Base-by-base conservation (phyloP, 306 rosid genomes). In the Cucurbita moschata region DNA sequence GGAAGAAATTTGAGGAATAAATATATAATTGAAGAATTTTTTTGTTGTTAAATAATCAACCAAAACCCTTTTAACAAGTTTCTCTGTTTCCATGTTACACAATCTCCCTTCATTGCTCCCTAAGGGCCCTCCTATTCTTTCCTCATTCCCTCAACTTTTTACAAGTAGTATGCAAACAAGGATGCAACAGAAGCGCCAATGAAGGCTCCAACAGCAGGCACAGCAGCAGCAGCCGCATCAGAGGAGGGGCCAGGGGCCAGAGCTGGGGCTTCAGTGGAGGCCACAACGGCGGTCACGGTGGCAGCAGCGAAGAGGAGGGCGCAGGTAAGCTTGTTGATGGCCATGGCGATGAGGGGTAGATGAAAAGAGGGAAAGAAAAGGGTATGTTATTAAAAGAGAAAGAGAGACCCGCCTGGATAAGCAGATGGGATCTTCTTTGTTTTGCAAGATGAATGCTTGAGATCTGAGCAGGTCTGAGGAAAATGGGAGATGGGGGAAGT, bases 161-260 rank as follows among this genome's bases (percentile, higher is more conserved):
- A 82, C 46, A 79, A 78, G 74, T 76, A 78, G 79, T 80, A 74
- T 76, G 83, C 81, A 78, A 80, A 16, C 80, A 80, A 76, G 13
- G 86, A 84, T 71, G 72, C 56, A 42, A 80, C 18, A 0, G 83
- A 84, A 74, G 85, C 86, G 71, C 90, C 85, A 19, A 86, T 64
- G 79, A 86, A 53, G 57, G 83, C 69, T 0, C 87, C 87, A 62
- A 79, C 83, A 50, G 65, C 71, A 0, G 81, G 80, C 74, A 84
- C 55, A 78, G 79, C 64, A 13, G 81, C 35, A n/a, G 70, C 35
- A 47, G 15, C 14, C 0, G 83, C 75, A 12, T 35, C 78, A 67
- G 46, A 77, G 79, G 46, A 44, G 2, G 85, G 87, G 42, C 84
- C 82, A 0, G 79, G 79, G 16, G 79, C 54, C 0, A 83, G 61